Evolutionary conservation across 345 rosid genomes (phyloP), one percentile per base, ranked within the genome.

Genomic region (Heritiera littoralis): DNA sequence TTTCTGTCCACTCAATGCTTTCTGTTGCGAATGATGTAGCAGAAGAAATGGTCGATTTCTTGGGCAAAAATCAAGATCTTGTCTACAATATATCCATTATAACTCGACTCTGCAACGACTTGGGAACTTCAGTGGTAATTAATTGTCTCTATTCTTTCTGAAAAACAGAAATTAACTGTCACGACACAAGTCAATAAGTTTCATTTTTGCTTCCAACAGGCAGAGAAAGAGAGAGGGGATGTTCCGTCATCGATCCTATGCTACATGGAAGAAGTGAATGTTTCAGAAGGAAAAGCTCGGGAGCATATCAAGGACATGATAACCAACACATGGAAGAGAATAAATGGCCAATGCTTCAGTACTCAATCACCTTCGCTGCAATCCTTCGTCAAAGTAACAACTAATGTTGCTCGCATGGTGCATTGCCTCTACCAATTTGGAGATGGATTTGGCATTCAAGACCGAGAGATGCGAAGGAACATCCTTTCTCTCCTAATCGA

Each of bases 221-320:
- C 82, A 4, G 91, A 90, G 60, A 77, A 55, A 40, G 90, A 90
- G 79, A 86, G 91, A 78, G 91, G 90, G 18, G 90, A 87, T 75
- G 86, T 84, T 4, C 84, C 91, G 17, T 87, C 91, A 18, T 86
- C 91, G 0, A 70, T 90, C 41, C 10, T 69, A n/a, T 87, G 91
- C 55, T 77, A 54, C 51, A 86, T 86, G 89, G 30, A 35, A 72
- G 91, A 88, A 75, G 55, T 38, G 54, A 75, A 84, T 40, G 86
- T 81, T 58, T 72, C 85, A 7, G 91, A 86, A 56, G 84, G 78
- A 41, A 41, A 30, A 51, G 89, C 90, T 5, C 73, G 72, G 81
- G 45, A 76, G 15, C 84, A 83, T 64, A 72, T 86, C 0, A 76
- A 82, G 52, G 71, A 38, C 17, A 71, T 85, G 79, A 83, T 87